These are phyloP conservation scores for Dalechampia spathulata DNA, from an alignment of 441 rosid genomes.

Conservation along the genomic window DNA sequence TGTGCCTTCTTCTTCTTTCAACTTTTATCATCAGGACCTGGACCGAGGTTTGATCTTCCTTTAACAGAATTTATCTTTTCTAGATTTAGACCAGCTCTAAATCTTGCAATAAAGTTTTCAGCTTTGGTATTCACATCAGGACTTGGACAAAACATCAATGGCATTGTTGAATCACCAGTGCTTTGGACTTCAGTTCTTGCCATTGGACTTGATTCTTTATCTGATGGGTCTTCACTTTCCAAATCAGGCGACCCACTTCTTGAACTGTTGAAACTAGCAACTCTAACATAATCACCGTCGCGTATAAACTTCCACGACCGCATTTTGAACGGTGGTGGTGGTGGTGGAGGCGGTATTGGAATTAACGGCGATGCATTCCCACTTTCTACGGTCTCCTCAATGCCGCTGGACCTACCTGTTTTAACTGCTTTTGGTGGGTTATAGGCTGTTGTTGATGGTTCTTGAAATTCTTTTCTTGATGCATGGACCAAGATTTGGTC, in stretches of 20 bases:
- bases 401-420: too few species aligned
- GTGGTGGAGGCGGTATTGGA: conserved; percentile 63
- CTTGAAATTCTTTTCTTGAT: conserved; percentile 19
- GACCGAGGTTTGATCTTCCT: conserved; percentile 63
- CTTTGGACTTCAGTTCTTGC: too few species aligned
- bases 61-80: conserved; percentile 66
- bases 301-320: conserved; percentile 43
- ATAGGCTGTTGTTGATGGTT: conserved; percentile 17
- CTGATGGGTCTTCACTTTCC: conserved; percentile 19
- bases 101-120: conserved; percentile 66
- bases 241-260: conserved; percentile 26
- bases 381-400: too few species aligned
- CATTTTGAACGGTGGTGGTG: conserved; percentile 66
- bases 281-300: conserved; percentile 57
- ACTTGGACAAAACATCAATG: conserved; percentile 57
- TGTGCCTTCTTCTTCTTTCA: conserved; percentile 16
- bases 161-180: conserved; percentile 13
- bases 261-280: conserved; percentile 39
- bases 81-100: conserved; percentile 66
- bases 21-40: conserved; percentile 13
- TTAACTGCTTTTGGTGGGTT: conserved; percentile 29
- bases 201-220: conserved; percentile 27
- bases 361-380: conserved; percentile 43
- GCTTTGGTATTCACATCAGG: conserved; percentile 87
- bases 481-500: too few species aligned